phyloP scores from a whole-genome alignment of 345 rosid species.

The Tarenaya hassleriana region DNA sequence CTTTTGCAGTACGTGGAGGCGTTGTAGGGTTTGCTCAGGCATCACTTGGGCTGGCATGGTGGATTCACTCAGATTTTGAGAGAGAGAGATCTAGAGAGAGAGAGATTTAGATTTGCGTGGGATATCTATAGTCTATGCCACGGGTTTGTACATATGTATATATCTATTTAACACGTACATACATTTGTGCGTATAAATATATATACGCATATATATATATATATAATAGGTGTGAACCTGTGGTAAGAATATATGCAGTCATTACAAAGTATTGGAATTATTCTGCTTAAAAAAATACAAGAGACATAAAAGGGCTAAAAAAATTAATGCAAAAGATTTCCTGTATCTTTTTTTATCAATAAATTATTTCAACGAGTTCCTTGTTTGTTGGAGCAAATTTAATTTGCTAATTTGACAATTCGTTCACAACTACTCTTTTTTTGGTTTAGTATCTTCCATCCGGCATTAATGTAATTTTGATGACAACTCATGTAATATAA shows the following conservation, averaged over 20 bases:
- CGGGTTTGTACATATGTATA: constrained; percentile 6
- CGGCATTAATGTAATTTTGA: too few relatives aligned
- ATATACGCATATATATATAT: not conserved
- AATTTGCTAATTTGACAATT: too few relatives aligned
- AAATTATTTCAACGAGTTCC: too few relatives aligned
- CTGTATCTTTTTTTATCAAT: too few relatives aligned
- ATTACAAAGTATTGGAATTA: constrained; percentile 24
- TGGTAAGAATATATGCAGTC: constrained; percentile 24
- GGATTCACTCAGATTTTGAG: not conserved
- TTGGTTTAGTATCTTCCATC: too few relatives aligned
- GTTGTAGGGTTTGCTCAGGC: constrained; percentile 45
- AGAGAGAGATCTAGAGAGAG: not conserved
- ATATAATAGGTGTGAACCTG: constrained; percentile 10
- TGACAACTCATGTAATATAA: too few relatives aligned
- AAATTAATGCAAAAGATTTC: too few relatives aligned
- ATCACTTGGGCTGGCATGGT: constrained; percentile 49
- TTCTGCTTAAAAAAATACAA: too few relatives aligned
- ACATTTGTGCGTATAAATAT: constrained; percentile 14
- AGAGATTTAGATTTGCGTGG: constrained; percentile 8
- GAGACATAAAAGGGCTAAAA: too few relatives aligned
- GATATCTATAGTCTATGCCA: too few relatives aligned
- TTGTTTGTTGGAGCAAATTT: too few relatives aligned
- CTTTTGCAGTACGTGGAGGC: constrained; percentile 34
- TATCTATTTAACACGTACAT: not conserved
- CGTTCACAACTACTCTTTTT: too few relatives aligned